These are phyloP conservation scores for Physcomitrium patens DNA, from an alignment of 225 moss, liverwort and hornwort species.

Conservation along the genomic window DNA sequence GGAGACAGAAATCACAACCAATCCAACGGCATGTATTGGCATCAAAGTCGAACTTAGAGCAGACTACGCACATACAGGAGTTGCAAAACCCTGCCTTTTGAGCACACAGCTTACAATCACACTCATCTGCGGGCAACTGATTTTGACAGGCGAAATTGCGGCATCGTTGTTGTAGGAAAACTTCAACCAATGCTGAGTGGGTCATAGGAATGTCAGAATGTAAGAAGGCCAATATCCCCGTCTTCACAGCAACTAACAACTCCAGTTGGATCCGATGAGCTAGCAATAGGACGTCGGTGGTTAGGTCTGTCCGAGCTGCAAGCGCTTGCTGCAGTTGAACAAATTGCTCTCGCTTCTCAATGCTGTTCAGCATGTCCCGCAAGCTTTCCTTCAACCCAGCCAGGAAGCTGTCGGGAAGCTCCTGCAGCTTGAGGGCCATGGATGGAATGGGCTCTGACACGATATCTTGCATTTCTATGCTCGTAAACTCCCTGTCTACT, in stretches of 20 bases:
- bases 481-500: constrained; percentile 64
- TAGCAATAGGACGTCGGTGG: constrained; percentile 67
- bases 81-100: constrained; percentile 93
- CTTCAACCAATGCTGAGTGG: constrained; percentile 78
- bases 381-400: constrained; percentile 79
- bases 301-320: constrained; percentile 73
- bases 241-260: constrained; percentile 88
- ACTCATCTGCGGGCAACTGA: constrained; percentile 90
- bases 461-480: constrained; percentile 76
- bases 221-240: constrained; percentile 89
- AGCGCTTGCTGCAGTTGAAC: constrained; percentile 87
- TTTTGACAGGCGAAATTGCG: constrained; percentile 86
- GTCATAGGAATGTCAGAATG: constrained; percentile 78
- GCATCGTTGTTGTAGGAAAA: constrained; percentile 88
- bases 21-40: constrained; percentile 98
- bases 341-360: constrained; percentile 83
- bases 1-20: constrained; percentile 97
- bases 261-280: constrained; percentile 91
- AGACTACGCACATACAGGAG: constrained; percentile 99
- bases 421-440: constrained; percentile 88
- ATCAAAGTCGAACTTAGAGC: constrained; percentile 97
- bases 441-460: constrained; percentile 79
- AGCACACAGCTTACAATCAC: constrained; percentile 93
- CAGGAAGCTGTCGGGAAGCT: constrained; percentile 71
- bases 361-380: constrained; percentile 86